Evolutionary conservation across 2,329 filamentous ascomycete genomes (phyloP).

Genomic region (Berkeleyomyces basicola): DNA sequence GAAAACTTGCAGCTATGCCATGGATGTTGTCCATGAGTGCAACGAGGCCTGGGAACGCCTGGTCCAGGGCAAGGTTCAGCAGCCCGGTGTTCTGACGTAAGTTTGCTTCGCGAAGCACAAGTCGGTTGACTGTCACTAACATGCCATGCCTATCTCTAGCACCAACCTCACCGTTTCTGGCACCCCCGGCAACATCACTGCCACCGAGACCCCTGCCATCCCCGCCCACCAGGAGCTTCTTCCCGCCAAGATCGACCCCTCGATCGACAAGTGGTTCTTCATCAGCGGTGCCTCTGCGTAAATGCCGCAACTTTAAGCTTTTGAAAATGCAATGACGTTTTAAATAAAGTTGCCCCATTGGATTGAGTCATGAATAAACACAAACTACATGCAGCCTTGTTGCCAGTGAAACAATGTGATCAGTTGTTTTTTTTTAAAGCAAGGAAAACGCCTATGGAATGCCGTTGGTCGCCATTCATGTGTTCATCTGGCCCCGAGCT

Average conservation of each 20-base stretch:
- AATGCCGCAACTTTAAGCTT: slow-evolving; percentile 18
- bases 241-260: slow-evolving; percentile 80
- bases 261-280: slow-evolving; percentile 99
- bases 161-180: slow-evolving; percentile 63
- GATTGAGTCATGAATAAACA: not conserved
- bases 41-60: slow-evolving; percentile 94
- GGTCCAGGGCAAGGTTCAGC: slow-evolving; percentile 71
- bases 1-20: slow-evolving; percentile 45
- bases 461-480: not conserved
- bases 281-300: slow-evolving; percentile 90
- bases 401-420: not conserved
- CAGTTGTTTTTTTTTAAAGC: not conserved
- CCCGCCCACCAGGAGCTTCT: slow-evolving; percentile 63
- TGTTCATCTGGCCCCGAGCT: not conserved
- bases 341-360: slow-evolving; percentile 16
- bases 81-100: slow-evolving; percentile 68
- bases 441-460: not conserved
- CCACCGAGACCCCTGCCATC: slow-evolving; percentile 57
- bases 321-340: slow-evolving; percentile 17
- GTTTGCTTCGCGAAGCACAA: slow-evolving; percentile 22
- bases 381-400: not conserved
- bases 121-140: slow-evolving; percentile 18
- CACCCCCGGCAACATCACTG: slow-evolving; percentile 55
- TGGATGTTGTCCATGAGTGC: slow-evolving; percentile 90
- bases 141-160: slow-evolving; percentile 27